Evolutionary conservation across 257 asterid genomes (phyloP), one percentile per base, ranked within the genome.

Genomic region (Dorcoceras hygrometricum): DNA sequence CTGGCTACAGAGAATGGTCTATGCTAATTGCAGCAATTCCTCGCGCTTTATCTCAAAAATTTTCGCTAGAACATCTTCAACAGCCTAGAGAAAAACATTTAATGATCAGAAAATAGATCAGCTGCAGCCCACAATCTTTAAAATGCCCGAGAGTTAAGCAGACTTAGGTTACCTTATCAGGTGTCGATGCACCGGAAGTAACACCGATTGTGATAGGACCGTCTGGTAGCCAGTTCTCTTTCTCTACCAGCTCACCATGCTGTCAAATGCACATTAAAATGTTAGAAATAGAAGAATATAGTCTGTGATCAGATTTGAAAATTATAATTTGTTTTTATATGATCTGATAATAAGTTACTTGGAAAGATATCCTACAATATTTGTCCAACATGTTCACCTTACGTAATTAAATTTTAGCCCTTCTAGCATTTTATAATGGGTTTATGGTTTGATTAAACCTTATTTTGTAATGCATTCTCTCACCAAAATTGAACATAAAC

Each of bases 161-260:
- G 8, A 20, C 16, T 11, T 61, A 20, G 65, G 26, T 77, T 78
- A 94, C 99, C 94, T 90, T 94, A 79, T 94, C 99, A 28, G 99
- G 99, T 32, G 99, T 94, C 58, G 99, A 94, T 69, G 99, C 99
- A 67, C 99, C 99, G 48, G 99, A 94, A 66, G 99, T 94, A 54
- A 94, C 71, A 46, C 99, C 99, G 7, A 93, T 62, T 57, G 91
- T 93, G 78, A 93, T 69, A 66, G 95, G 96, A 68, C 99, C 99
- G 66, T 85, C 81, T 24, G 99, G 99, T 34, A 93, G 85, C 72
- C 79, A 93, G 80, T 90, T 85, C 75, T 85, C 95, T 76, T 79
- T 88, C 89, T 90, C 97, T 70, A 88, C 97, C 85, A 90, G 76
- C 87, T 94, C 99, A 11, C 99, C 99, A 4, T 90, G 99, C 99